phyloP scores from a whole-genome alignment of 2,329 filamentous ascomycete genomes.

The Xylariales sp. region DNA sequence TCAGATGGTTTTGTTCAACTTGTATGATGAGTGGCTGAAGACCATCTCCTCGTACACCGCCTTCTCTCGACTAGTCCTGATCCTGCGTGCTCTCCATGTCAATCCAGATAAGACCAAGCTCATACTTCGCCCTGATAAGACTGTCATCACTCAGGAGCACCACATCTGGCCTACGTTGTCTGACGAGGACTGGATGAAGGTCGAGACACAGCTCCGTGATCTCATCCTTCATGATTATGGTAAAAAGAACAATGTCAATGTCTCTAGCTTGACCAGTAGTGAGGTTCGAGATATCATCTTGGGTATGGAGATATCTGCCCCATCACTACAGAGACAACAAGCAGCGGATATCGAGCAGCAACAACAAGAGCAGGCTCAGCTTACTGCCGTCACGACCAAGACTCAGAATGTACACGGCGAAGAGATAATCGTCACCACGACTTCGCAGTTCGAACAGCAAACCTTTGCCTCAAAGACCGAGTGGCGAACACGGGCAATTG shows the following conservation, averaged over 20 bases:
- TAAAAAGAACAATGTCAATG: slow-evolving; percentile 99
- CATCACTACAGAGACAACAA: slow-evolving; percentile 96
- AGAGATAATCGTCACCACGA: slow-evolving; percentile 97
- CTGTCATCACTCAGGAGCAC: slow-evolving; percentile 95
- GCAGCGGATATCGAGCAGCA: slow-evolving; percentile 99
- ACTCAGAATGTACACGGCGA: slow-evolving; percentile 96
- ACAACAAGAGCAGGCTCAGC: slow-evolving; percentile 91
- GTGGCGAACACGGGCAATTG: slow-evolving; percentile 95
- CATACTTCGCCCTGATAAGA: slow-evolving; percentile 92
- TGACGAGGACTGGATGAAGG: slow-evolving; percentile 98
- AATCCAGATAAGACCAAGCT: slow-evolving; percentile 99
- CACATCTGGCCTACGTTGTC: slow-evolving; percentile 96
- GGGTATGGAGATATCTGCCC: slow-evolving; percentile 98
- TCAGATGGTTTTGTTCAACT: slow-evolving; percentile 99
- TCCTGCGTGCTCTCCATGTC: slow-evolving; percentile 90
- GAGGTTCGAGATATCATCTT: slow-evolving; percentile 98
- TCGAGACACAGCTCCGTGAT: slow-evolving; percentile 94
- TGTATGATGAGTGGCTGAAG: slow-evolving; percentile 99
- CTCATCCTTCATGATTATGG: slow-evolving; percentile 97
- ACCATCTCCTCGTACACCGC: slow-evolving; percentile 97
- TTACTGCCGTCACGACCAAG: slow-evolving; percentile 96
- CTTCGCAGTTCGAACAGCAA: slow-evolving; percentile 95
- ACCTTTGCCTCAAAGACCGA: slow-evolving; percentile 98
- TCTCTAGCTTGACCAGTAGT: slow-evolving; percentile 90
- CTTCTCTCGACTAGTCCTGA: slow-evolving; percentile 91